Percentiles rank a stretch among this genome's conserved stretches.
Evolutionary conservation across 305 asterid species (phyloP).

Genomic region (Fraxinus latifolia): DNA sequence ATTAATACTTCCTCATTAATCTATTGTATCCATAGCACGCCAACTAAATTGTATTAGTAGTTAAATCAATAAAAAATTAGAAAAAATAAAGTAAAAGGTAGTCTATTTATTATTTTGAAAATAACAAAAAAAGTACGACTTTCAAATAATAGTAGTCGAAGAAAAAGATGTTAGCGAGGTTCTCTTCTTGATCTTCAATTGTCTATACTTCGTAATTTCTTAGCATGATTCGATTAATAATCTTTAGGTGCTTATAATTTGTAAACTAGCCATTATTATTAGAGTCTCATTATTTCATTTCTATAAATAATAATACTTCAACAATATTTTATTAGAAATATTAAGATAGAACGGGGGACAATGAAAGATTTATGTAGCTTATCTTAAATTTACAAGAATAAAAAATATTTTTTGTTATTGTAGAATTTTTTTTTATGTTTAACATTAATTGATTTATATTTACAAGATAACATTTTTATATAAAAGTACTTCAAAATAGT

Average conservation of each 20-base stretch:
- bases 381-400: background rate
- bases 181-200: background rate
- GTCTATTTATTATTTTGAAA: background rate
- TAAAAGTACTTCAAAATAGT: conserved; percentile 31
- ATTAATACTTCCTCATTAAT: background rate
- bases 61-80: background rate
- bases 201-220: background rate
- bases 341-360: background rate
- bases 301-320: background rate
- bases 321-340: too few species aligned
- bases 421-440: background rate
- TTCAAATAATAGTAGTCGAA: background rate
- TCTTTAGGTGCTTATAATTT: background rate
- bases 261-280: background rate
- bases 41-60: background rate
- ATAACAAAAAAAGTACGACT: background rate
- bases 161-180: background rate
- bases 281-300: background rate
- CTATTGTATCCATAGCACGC: background rate
- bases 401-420: background rate
- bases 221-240: background rate
- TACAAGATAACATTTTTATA: conserved; percentile 37
- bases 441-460: conserved; percentile 42
- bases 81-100: background rate
- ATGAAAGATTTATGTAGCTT: background rate